Conservation (phyloP, 208 protist genomes). For the Naegleria gruberi region DNA sequence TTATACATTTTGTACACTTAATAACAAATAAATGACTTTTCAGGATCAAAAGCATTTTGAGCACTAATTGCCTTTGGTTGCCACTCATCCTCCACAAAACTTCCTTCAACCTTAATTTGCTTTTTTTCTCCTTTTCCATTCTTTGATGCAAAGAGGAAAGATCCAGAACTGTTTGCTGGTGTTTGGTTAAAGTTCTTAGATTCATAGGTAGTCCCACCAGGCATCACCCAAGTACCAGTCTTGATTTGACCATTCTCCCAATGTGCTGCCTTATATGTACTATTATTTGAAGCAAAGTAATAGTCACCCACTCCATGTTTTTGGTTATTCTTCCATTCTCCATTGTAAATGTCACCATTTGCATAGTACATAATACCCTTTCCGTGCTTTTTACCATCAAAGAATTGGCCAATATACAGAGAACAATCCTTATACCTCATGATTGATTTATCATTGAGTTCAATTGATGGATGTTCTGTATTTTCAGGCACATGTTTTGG, state of each 20-base stretch:
- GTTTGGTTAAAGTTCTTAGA: not conserved
- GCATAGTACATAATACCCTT: not conserved
- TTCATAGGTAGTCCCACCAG: not conserved
- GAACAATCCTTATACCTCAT: conserved; percentile 2
- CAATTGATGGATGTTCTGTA: not conserved
- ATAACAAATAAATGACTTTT: not conserved
- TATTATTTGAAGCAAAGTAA: not conserved
- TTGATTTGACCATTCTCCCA: not conserved
- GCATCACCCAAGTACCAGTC: not conserved
- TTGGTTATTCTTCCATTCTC: not conserved
- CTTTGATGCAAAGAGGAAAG: not conserved
- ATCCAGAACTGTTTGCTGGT: not conserved
- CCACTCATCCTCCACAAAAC: not conserved
- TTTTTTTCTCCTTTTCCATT: not conserved
- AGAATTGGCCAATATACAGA: not conserved
- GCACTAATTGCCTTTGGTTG: no score
- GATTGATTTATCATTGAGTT: not conserved
- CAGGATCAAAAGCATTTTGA: no score
- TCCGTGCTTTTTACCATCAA: not conserved
- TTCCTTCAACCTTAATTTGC: not conserved
- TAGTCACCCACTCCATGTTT: not conserved
- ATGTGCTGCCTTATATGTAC: not conserved
- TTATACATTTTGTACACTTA: not conserved
- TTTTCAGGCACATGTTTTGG: not conserved
- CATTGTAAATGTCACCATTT: not conserved